These are phyloP conservation scores for Pyrus hybrid DNA, from an alignment of 331 rosid genomes.

Conservation along the genomic window DNA sequence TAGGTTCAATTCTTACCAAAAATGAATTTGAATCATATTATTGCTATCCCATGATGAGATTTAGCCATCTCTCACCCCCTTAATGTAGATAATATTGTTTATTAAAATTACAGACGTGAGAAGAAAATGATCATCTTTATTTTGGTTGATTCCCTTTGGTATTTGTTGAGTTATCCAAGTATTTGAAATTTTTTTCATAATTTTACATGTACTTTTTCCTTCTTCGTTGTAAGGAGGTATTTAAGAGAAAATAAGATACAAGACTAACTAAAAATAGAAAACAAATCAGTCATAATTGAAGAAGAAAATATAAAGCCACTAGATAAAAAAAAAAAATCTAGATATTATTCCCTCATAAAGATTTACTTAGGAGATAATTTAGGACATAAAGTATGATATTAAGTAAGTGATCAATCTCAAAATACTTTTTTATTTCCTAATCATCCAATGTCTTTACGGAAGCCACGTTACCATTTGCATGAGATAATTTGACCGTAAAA, in stretches of 20 bases:
- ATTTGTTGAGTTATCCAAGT: neutral
- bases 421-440: no score
- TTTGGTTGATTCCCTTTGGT: neutral
- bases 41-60: no score
- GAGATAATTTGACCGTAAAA: no score
- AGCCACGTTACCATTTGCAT: neutral
- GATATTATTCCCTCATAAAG: neutral
- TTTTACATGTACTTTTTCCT: no score
- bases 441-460: neutral
- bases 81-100: no score
- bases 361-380: neutral
- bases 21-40: no score
- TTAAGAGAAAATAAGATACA: no score
- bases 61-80: no score
- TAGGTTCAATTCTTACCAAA: fast-evolving
- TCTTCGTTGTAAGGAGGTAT: neutral
- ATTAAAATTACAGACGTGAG: neutral
- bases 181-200: no score
- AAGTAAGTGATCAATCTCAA: neutral
- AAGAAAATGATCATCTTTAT: neutral
- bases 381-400: no score
- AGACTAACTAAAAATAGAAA: no score
- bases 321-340: neutral
- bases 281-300: neutral
- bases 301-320: neutral